Base-by-base conservation (phyloP, 2,329 filamentous ascomycete species). In the Colletotrichum sp. region DNA sequence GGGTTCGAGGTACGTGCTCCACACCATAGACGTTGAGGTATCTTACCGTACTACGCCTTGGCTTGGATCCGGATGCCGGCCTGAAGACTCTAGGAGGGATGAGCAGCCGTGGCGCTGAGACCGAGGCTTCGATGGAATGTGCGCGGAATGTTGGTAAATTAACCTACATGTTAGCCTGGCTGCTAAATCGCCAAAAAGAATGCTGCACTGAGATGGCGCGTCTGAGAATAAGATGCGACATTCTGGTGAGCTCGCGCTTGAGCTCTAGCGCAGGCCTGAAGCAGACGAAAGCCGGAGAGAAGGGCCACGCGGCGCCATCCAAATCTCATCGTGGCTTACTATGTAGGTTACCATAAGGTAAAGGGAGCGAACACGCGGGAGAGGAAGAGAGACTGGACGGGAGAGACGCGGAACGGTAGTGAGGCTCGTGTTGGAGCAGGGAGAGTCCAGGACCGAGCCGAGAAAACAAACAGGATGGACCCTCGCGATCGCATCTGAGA, bases 401-500 rank as follows among this genome's bases (percentile, higher is more conserved):
- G 43, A 27, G 27, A 36, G 38, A 36, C 36, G 55, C 33, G 66
- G 55, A 21, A 36, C 33, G 34, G 33, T 12, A 68, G 36, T 73
- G 72, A 74, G 72, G 68, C 68, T 74, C 62, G 57, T 57, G 57
- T 71, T 38, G 27, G 27, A 62, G 62, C 57, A 71, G 62, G 72
- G 57, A 71, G 54, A 47, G 38, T 62, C 61, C 55, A 70, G 55
- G 72, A 27, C 62, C 27, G 18, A 71, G 68, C 29, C 34, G 62
- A 43, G 34, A 33, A 57, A 43, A 57, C 38, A 66, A 67, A 67
- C 29, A 58, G 36, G 63, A 67, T 43, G 43, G 68, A 66, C 36
- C 72, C 47, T 67, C 63, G 62, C 62, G 43, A 58, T 43, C 16
- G 43, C 34, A 51, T 66, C 67, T 61, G 54, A 70, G 51, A 31